Percentiles rank a stretch among this genome's conserved stretches.
These are phyloP conservation scores for Fonsecaea nubica DNA, from an alignment of 2,329 filamentous ascomycete genomes.

Conservation along the genomic window DNA sequence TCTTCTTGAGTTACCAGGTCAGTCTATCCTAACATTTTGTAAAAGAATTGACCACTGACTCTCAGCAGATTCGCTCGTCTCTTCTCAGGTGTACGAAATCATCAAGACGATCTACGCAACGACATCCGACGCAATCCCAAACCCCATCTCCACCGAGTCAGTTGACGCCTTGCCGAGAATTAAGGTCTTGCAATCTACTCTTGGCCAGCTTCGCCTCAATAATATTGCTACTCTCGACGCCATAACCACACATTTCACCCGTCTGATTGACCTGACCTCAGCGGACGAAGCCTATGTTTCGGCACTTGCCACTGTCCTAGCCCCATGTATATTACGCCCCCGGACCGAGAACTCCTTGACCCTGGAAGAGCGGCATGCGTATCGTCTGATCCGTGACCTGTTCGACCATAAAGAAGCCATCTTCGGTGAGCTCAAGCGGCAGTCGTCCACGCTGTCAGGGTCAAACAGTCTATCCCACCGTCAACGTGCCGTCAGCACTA, in stretches of 20 bases:
- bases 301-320: constrained; percentile 74
- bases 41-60: constrained; percentile 7
- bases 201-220: constrained; percentile 90
- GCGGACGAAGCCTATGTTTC: constrained; percentile 86
- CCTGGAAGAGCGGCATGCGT: constrained; percentile 92
- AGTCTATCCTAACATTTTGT: constrained; percentile 45
- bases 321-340: constrained; percentile 86
- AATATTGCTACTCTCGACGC: constrained; percentile 99
- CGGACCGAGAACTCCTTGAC: constrained; percentile 87
- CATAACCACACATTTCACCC: constrained; percentile 96
- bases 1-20: constrained; percentile 90
- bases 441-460: constrained; percentile 47
- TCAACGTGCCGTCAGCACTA: constrained; percentile 70
- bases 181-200: constrained; percentile 90
- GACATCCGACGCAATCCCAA: constrained; percentile 76
- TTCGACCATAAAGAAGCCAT: constrained; percentile 94
- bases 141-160: constrained; percentile 54
- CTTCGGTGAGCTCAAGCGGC: constrained; percentile 92
- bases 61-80: constrained; percentile 88
- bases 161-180: constrained; percentile 62
- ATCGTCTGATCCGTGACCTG: constrained; percentile 87
- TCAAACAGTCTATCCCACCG: constrained; percentile 30
- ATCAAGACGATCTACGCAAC: constrained; percentile 95
- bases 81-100: constrained; percentile 97
- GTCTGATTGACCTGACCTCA: constrained; percentile 93